phyloP scores from a whole-genome alignment of 2,329 filamentous ascomycete genomes.

The Monosporascus sp. region DNA sequence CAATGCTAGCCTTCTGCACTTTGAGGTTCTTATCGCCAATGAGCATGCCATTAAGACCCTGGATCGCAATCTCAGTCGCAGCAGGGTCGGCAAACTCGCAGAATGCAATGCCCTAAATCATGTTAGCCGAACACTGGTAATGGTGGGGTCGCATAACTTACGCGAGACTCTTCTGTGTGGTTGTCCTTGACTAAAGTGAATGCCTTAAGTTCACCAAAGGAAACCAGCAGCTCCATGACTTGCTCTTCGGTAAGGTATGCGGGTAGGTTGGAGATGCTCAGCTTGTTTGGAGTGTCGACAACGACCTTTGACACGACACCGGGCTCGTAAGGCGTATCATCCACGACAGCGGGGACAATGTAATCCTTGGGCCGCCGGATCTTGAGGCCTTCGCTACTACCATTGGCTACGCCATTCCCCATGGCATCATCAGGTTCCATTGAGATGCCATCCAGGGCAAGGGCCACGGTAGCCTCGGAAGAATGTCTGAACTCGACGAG shows the following conservation, averaged over 20 bases:
- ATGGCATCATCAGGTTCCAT: conserved; percentile 69
- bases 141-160: conserved; percentile 41
- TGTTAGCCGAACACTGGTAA: conserved; percentile 21
- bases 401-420: conserved; percentile 47
- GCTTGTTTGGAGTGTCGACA: conserved; percentile 90
- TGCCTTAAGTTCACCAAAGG: conserved; percentile 89
- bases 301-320: conserved; percentile 76
- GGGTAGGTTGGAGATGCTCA: conserved; percentile 87
- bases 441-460: conserved; percentile 82
- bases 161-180: conserved; percentile 78
- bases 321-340: conserved; percentile 68
- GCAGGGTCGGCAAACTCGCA: conserved; percentile 83
- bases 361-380: conserved; percentile 94
- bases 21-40: conserved; percentile 82
- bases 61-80: conserved; percentile 78
- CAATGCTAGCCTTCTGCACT: conserved; percentile 85
- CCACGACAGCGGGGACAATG: conserved; percentile 77
- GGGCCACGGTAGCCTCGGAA: conserved; percentile 81
- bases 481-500: conserved; percentile 86
- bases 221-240: conserved; percentile 80
- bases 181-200: conserved; percentile 87
- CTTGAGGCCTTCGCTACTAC: conserved; percentile 53
- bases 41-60: conserved; percentile 89
- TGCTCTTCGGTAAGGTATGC: conserved; percentile 85
- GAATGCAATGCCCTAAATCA: conserved; percentile 79